These are phyloP conservation scores for Podospora didyma DNA, from an alignment of 495 filamentous ascomycete genomes.

Conservation along the genomic window DNA sequence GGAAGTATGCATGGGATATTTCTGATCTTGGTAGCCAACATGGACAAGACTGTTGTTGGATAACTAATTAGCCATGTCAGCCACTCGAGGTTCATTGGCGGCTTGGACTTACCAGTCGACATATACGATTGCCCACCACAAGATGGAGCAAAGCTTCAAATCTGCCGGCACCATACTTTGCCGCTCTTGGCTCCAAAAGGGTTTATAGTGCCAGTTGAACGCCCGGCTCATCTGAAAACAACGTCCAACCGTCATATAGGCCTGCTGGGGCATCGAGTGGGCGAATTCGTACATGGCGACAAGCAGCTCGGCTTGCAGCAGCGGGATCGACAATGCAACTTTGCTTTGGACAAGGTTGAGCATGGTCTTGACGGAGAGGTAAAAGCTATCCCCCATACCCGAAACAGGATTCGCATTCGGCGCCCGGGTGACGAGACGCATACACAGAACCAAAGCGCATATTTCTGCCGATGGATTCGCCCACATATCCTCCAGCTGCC, in stretches of 20 bases:
- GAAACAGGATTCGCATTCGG: constrained; percentile 9
- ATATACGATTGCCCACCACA: constrained; percentile 32
- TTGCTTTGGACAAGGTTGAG: constrained; percentile 24
- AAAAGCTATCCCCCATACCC: constrained; percentile 19
- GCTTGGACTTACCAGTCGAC: constrained; percentile 23
- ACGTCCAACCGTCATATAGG: constrained; percentile 33
- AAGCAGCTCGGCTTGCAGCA: constrained; percentile 68
- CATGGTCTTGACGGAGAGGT: constrained; percentile 24
- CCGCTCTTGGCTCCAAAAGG: constrained; percentile 18
- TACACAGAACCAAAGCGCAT: constrained; percentile 23
- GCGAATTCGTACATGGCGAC: constrained; percentile 84
- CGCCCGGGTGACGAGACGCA: constrained; percentile 19
- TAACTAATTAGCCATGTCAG: background rate
- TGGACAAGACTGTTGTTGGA: constrained; percentile 17
- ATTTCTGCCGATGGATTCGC: constrained; percentile 22
- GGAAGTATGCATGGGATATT: constrained; percentile 23
- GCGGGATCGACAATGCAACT: constrained; percentile 13
- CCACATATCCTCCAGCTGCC: constrained; percentile 18
- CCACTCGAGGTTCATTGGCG: background rate
- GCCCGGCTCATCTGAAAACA: constrained; percentile 26
- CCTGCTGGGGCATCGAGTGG: constrained; percentile 66
- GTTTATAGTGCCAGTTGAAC: constrained; percentile 22
- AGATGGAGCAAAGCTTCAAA: constrained; percentile 24
- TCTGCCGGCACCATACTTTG: constrained; percentile 11
- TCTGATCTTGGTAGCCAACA: constrained; percentile 23